Evolutionary conservation across 2,329 filamentous ascomycete genomes (phyloP).

Genomic region (Pseudogymnoascus sp.): DNA sequence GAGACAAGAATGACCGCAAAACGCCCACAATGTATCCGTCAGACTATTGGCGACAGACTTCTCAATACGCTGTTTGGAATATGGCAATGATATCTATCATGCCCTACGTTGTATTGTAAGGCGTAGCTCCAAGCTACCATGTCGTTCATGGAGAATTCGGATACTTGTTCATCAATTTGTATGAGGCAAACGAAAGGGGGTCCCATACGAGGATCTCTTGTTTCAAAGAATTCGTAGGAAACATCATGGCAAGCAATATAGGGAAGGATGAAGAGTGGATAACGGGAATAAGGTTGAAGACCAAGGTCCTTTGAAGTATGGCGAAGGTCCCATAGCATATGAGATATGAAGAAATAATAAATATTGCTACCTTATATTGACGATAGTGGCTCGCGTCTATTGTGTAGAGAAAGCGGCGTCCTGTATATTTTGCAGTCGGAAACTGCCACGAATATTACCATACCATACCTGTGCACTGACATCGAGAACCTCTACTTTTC

Average conservation of each 20-base stretch:
- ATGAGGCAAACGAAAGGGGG: neutral
- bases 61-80: neutral
- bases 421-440: neutral
- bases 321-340: neutral
- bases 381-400: neutral
- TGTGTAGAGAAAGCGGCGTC: neutral
- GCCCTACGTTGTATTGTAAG: neutral
- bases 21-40: slow-evolving; percentile 81
- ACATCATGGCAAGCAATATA: neutral
- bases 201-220: neutral
- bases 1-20: slow-evolving; percentile 71
- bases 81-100: neutral
- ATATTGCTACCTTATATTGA: neutral
- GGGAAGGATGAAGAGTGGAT: neutral
- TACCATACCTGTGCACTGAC: neutral
- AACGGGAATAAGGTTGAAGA: neutral
- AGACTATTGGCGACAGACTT: slow-evolving; percentile 33
- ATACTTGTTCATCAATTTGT: too few relatives aligned
- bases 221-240: neutral
- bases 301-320: neutral
- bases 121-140: neutral
- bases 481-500: neutral
- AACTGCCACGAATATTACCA: neutral
- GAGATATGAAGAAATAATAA: neutral
- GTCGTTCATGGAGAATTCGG: neutral